Base-by-base conservation (phyloP, 2,329 filamentous ascomycete genomes). In the Colletotrichum tabaci region DNA sequence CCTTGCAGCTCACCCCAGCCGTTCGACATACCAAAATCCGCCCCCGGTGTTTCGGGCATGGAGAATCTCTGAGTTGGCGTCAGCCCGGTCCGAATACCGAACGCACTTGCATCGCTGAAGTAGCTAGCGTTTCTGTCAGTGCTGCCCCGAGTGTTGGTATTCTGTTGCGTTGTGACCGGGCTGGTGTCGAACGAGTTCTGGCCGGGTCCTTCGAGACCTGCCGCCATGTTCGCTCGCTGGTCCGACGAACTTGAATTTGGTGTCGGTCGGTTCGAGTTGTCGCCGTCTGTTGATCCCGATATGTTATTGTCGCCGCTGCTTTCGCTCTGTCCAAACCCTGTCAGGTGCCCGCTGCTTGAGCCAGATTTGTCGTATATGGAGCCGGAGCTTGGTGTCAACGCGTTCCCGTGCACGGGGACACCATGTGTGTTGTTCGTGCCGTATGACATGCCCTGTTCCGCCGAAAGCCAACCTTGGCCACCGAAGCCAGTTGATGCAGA, bases 211-310 rank as follows among this genome's bases (percentile, higher is more conserved):
- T 77, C 79, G 68, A 83, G 76, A 16, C 50, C 72, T 58, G 72
- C 61, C 61, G 65, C 56, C 42, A 61, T 71, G 60, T 61, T 71
- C 73, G 65, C 79, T 18, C 79, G 79, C 30, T 82, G 78, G n/a
- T 87, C 86, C 2, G 86, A 87, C 2, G 81, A 82, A 75, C 87
- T 89, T 4, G 89, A 91, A 75, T 88, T 90, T 3, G 89, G 89
- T 13, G 89, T 91, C 26, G 85, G 88, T n/a, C 87, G 82, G 72
- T 84, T 88, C 3, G 88, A 90, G 58, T 81, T 81, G 8, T 82
- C 83, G 26, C 82, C 83, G 21, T 88, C 87, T 2, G 87, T 84
- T 0, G 88, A 89, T 4, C 80, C 82, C 0, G 85, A 86, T 66
- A 85, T 77, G 62, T 85, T 86, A 26, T 80, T 81, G 18, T 82